These are phyloP conservation scores for Claviceps pazoutovae DNA, from an alignment of 2,329 filamentous ascomycete genomes.

Conservation along the genomic window DNA sequence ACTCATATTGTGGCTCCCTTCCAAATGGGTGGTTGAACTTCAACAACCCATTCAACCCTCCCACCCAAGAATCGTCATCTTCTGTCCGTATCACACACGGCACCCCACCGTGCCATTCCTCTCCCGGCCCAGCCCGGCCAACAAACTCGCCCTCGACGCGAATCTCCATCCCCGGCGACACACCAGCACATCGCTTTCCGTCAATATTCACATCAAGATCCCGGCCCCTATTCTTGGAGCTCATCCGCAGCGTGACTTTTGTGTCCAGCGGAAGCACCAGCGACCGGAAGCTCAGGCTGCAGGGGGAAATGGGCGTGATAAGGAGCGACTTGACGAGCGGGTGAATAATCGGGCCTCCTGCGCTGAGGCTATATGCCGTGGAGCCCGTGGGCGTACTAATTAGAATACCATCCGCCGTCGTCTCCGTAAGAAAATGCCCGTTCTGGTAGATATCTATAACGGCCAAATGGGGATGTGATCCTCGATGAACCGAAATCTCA, in stretches of 20 bases:
- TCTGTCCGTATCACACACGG: slow-evolving; percentile 73
- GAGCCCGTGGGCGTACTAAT: slow-evolving; percentile 88
- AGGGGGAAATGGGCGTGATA: slow-evolving; percentile 85
- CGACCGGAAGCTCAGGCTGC: slow-evolving; percentile 82
- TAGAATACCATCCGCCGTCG: slow-evolving; percentile 88
- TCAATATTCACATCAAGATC: slow-evolving; percentile 72
- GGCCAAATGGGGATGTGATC: slow-evolving; percentile 76
- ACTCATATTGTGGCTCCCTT: slow-evolving; percentile 18
- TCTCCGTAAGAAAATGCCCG: slow-evolving; percentile 79
- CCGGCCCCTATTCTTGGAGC: slow-evolving; percentile 62
- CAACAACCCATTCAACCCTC: slow-evolving; percentile 77
- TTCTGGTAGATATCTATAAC: slow-evolving; percentile 87
- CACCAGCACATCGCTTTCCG: slow-evolving; percentile 53
- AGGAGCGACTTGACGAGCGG: slow-evolving; percentile 79
- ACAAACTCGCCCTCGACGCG: slow-evolving; percentile 80
- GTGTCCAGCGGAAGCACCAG: slow-evolving; percentile 79
- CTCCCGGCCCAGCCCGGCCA: slow-evolving; percentile 24
- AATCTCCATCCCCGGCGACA: slow-evolving; percentile 68
- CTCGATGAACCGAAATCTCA: slow-evolving; percentile 86
- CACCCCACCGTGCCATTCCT: slow-evolving; percentile 62
- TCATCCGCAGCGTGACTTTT: slow-evolving; percentile 67
- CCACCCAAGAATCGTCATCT: slow-evolving; percentile 89
- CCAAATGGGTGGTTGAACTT: slow-evolving; percentile 99
- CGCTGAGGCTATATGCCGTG: slow-evolving; percentile 89
- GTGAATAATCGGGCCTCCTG: slow-evolving; percentile 86